A percentile compares a stretch with the other conserved stretches of the same genome.
These are phyloP conservation scores for Colletotrichum sp. DNA, from an alignment of 2,329 filamentous ascomycete species.

Conservation along the genomic window DNA sequence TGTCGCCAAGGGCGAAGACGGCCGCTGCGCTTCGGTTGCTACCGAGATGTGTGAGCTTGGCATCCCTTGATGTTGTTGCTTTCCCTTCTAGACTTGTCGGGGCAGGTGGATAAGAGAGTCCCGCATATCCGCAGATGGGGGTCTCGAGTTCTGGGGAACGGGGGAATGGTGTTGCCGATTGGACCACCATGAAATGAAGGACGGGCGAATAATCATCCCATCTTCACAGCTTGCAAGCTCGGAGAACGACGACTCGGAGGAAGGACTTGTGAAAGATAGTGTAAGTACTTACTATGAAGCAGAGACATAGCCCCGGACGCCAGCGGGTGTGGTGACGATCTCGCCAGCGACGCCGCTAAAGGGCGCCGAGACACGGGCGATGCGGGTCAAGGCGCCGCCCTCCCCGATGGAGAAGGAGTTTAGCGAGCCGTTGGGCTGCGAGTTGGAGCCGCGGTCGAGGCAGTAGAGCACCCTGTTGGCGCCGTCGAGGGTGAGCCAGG, in stretches of 20 bases:
- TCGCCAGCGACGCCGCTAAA: conserved; percentile 23
- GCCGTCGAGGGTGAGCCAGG: conserved; percentile 20
- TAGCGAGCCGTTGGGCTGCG: conserved; percentile 12
- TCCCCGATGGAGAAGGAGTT: conserved; percentile 22
- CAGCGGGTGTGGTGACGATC: conserved; percentile 21
- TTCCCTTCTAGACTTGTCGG: not conserved
- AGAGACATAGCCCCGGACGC: conserved; percentile 21
- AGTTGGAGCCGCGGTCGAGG: conserved; percentile 14
- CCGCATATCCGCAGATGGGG: not conserved
- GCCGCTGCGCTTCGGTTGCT: conserved; percentile 20
- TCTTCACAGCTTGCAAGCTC: not conserved
- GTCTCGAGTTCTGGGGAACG: not conserved
- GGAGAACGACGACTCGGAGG: not conserved
- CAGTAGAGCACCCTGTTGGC: conserved; percentile 19
- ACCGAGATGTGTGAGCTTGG: conserved; percentile 3
- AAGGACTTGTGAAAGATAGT: not conserved
- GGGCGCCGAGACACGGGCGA: conserved; percentile 19
- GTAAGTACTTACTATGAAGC: conserved; percentile 21
- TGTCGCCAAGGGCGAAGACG: conserved; percentile 18
- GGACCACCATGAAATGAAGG: not conserved
- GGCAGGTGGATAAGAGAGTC: not conserved
- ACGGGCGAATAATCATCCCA: not conserved
- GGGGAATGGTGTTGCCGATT: not conserved
- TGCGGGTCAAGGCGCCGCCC: conserved; percentile 19
- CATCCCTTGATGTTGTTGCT: not conserved